Evolutionary conservation across 108 stramenopile species (phyloP).

Genomic region (Bacterosira constricta): DNA sequence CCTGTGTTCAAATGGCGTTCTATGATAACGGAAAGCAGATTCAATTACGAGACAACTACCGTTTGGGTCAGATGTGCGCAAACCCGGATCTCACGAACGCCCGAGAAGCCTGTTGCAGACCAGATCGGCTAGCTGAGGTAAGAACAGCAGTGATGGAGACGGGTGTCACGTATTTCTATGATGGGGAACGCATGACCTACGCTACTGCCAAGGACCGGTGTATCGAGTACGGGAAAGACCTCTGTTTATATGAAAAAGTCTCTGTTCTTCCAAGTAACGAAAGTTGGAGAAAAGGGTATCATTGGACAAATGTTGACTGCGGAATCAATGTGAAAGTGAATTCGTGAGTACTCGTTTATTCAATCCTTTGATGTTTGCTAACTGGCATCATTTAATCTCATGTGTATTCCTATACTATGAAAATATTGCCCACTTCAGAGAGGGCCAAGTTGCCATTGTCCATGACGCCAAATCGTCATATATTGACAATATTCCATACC

Average conservation of each 20-base stretch:
- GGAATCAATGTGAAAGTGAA: slow-evolving; percentile 40
- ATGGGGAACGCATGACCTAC: slow-evolving; percentile 58
- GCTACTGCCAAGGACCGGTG: slow-evolving; percentile 51
- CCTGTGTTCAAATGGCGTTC: slow-evolving; percentile 64
- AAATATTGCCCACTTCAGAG: slow-evolving; percentile 25
- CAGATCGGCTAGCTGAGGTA: slow-evolving; percentile 37
- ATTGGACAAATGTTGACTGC: slow-evolving; percentile 44
- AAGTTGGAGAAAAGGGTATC: slow-evolving; percentile 29
- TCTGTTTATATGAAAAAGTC: slow-evolving; percentile 28
- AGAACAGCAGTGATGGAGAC: slow-evolving; percentile 12
- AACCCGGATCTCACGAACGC: slow-evolving; percentile 34
- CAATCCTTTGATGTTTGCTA: too few relatives aligned
- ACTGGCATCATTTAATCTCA: not conserved
- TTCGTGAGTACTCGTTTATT: slow-evolving; percentile 35
- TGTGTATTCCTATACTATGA: not conserved
- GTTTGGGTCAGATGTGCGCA: slow-evolving; percentile 45
- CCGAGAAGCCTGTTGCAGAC: slow-evolving; percentile 37
- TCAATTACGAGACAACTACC: slow-evolving; percentile 12
- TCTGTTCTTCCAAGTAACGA: not conserved
- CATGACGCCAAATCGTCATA: slow-evolving; percentile 34
- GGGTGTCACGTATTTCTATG: slow-evolving; percentile 28
- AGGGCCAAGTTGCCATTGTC: slow-evolving; percentile 59
- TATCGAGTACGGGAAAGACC: slow-evolving; percentile 10
- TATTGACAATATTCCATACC: slow-evolving; percentile 27
- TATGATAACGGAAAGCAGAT: slow-evolving; percentile 51